These are phyloP conservation scores for Xylaria sp. DNA, from an alignment of 2,329 filamentous ascomycete species.

Conservation along the genomic window DNA sequence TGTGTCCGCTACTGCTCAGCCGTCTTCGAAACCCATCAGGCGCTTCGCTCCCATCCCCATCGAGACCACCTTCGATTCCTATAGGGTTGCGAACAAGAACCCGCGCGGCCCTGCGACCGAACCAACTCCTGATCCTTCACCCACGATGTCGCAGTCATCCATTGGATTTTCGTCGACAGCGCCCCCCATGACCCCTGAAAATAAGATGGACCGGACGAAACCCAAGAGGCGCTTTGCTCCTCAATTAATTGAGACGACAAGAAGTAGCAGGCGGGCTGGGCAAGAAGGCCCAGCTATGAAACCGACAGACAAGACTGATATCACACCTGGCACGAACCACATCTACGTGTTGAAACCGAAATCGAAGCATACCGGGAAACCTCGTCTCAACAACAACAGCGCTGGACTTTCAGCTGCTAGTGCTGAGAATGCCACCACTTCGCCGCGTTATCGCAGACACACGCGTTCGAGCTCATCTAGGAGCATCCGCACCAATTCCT, in stretches of 20 bases:
- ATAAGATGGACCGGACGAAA: conserved; percentile 18
- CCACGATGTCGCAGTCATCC: conserved; percentile 43
- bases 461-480: conserved; percentile 38
- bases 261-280: conserved; percentile 61
- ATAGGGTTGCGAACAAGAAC: conserved; percentile 40
- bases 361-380: conserved; percentile 29
- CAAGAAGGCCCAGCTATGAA: conserved; percentile 58
- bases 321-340: conserved; percentile 58
- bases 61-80: conserved; percentile 63
- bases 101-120: conserved; percentile 51
- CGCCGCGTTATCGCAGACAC: conserved; percentile 37
- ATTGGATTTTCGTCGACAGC: conserved; percentile 20
- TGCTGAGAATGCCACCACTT: conserved; percentile 29
- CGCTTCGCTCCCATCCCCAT: conserved; percentile 66
- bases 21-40: conserved; percentile 31
- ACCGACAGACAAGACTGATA: conserved; percentile 67
- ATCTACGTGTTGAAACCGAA: conserved; percentile 48
- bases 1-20: conserved; percentile 21
- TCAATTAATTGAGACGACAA: conserved; percentile 74
- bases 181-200: conserved; percentile 3
- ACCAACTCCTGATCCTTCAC: conserved; percentile 50
- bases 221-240: conserved; percentile 60
- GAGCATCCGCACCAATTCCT: conserved; percentile 37
- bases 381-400: conserved; percentile 21
- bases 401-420: conserved; percentile 18